Base-by-base conservation (phyloP, 257 asterid genomes). In the Ocimum tenuiflorum region DNA sequence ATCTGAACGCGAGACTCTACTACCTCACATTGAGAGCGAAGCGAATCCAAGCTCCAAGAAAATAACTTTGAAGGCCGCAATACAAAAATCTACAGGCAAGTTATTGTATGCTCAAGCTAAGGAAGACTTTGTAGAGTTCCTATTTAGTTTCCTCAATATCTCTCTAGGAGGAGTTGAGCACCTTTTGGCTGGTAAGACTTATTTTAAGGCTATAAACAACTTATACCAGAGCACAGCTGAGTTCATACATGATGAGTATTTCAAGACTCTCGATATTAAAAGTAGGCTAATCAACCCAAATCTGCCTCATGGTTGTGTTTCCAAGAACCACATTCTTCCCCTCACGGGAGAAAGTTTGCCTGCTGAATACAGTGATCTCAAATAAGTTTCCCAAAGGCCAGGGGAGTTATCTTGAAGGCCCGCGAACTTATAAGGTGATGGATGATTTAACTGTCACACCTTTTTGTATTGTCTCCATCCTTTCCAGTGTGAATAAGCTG, bases 371-470 rank as follows among this genome's bases (percentile, higher is more conserved):
- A 9, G 0, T 20, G 4, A 10, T 20, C 4, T 7, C 8, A 1
- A 0, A 3, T 41, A 20, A 19, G 36, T 60, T 51, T 56, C 68
- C 71, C 4, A 60, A 65, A 39, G 74, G 70, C 15, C 18, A 36
- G 42, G 74, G 31, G 1, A 29, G 12, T 3, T 54, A 54, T 54
- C 23, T 54, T 3, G 3, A 54, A 29, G 24, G 43, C 3, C 43
- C 61, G 6, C 23, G 8, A 31, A 18, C 35, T 53, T 78, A 18
- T 29, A 15, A 48, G 62, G 75, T 74, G 9, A 50, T 61, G 8
- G 70, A 78, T 45, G 63, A 74, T 61, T 63, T 78, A 19, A 56
- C 56, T 3, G 69, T 78, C 6, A 18, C 39, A 18, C 69, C 60
- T 1, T 48, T 17, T 49, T 11, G 55, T 13, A 9, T 9, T 41